phyloP scores from a whole-genome alignment of 2,329 filamentous ascomycete genomes.

The Teratosphaeria gauchensis region DNA sequence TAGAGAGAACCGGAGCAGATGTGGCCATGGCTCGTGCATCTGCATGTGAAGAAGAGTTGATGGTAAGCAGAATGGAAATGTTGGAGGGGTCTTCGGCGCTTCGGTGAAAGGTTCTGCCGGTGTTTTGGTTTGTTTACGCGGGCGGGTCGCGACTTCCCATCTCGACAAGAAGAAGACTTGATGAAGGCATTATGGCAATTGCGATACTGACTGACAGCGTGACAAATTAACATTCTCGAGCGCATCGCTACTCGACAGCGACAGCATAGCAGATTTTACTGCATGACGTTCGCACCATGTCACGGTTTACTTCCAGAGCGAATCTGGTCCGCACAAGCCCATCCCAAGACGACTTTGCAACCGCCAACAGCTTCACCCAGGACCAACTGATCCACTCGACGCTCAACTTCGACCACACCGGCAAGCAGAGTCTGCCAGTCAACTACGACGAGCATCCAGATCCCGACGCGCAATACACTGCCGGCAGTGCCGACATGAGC shows the following conservation, averaged over 20 bases:
- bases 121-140: background rate
- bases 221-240: background rate
- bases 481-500: slow-evolving; percentile 31
- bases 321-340: slow-evolving; percentile 5
- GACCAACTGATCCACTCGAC: slow-evolving; percentile 11
- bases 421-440: slow-evolving; percentile 5
- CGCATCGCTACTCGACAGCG: slow-evolving; percentile 3
- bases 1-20: slow-evolving; percentile 50
- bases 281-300: background rate
- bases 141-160: background rate
- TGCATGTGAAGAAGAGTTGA: background rate
- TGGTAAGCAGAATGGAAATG: background rate
- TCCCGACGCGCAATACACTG: slow-evolving; percentile 15
- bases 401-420: slow-evolving; percentile 6
- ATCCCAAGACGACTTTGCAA: slow-evolving; percentile 6
- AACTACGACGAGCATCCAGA: slow-evolving; percentile 11
- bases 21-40: slow-evolving; percentile 1
- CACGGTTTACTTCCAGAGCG: background rate
- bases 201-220: background rate
- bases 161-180: background rate
- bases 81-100: background rate
- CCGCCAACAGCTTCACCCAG: slow-evolving; percentile 8
- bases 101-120: background rate
- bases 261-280: background rate
- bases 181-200: background rate